phyloP scores from a whole-genome alignment of 2,329 filamentous ascomycete genomes.

The Erysiphe neolycopersici region DNA sequence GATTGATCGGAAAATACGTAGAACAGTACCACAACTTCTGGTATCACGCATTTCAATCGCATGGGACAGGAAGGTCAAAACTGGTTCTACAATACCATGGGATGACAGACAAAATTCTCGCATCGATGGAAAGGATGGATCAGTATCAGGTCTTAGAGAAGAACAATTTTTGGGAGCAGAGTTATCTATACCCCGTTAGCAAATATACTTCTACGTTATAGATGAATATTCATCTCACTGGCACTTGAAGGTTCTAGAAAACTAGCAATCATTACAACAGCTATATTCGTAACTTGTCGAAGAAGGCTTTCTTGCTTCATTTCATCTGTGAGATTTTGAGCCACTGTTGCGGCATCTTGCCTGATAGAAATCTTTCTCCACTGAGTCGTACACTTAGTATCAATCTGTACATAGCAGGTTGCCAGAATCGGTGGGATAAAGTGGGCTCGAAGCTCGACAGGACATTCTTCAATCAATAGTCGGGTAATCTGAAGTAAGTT shows the following conservation, averaged over 20 bases:
- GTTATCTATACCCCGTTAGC: not conserved
- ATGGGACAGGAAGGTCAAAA: conserved; percentile 79
- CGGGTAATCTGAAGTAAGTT: conserved; percentile 75
- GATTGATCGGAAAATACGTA: conserved; percentile 64
- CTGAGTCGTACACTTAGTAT: conserved; percentile 62
- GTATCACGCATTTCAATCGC: conserved; percentile 75
- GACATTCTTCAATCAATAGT: conserved; percentile 78
- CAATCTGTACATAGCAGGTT: conserved; percentile 61
- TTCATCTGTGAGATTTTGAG: conserved; percentile 68
- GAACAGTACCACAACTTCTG: conserved; percentile 61
- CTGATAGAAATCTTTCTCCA: conserved; percentile 53
- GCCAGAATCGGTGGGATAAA: conserved; percentile 70
- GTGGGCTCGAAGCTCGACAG: conserved; percentile 43
- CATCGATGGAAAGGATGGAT: conserved; percentile 25
- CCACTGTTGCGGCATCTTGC: conserved; percentile 33
- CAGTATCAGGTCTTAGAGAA: conserved; percentile 3
- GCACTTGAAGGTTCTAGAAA: conserved; percentile 44
- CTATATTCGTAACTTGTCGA: conserved; percentile 72
- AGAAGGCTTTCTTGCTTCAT: conserved; percentile 97
- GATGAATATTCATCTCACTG: not conserved
- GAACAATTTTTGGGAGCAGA: conserved; percentile 4
- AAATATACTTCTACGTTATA: not conserved
- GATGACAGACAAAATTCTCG: conserved; percentile 62
- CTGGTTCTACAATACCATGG: conserved; percentile 54
- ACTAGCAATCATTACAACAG: conserved; percentile 73